Conservation (phyloP, 768 basidiomycete species). For the Aureoboletus auriporus region DNA sequence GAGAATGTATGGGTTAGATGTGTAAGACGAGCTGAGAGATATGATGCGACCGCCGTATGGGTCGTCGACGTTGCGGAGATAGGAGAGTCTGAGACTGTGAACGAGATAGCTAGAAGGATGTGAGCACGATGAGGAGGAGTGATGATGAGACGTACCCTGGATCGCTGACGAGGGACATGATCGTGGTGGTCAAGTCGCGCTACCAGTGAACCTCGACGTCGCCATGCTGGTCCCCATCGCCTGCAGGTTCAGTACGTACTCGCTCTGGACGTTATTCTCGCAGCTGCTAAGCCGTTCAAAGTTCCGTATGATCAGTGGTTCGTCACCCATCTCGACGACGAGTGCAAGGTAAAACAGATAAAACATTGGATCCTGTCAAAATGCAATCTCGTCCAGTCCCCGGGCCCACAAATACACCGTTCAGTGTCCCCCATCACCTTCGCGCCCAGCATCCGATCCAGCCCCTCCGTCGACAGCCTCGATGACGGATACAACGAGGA, state of each 20-base stretch:
- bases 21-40: slow-evolving; percentile 71
- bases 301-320: slow-evolving; percentile 79
- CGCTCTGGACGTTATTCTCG: slow-evolving; percentile 3
- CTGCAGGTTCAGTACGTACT: slow-evolving; percentile 52
- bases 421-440: slow-evolving; percentile 70
- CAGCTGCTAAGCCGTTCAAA: slow-evolving; percentile 16
- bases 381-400: slow-evolving; percentile 40
- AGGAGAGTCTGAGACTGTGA: slow-evolving; percentile 79
- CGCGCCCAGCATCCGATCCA: slow-evolving; percentile 31
- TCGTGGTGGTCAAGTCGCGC: not conserved
- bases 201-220: not conserved
- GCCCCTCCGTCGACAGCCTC: slow-evolving; percentile 21
- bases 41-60: slow-evolving; percentile 80
- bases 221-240: slow-evolving; percentile 39
- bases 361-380: slow-evolving; percentile 63
- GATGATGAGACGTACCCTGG: slow-evolving; percentile 42
- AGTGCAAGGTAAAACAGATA: slow-evolving; percentile 57
- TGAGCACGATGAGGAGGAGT: slow-evolving; percentile 1
- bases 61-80: slow-evolving; percentile 86
- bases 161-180: slow-evolving; percentile 63
- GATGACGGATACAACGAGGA: slow-evolving; percentile 29
- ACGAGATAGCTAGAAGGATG: slow-evolving; percentile 56
- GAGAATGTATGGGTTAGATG: slow-evolving; percentile 78
- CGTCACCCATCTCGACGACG: slow-evolving; percentile 59
- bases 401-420: slow-evolving; percentile 30